Base-by-base conservation (phyloP, 2,329 filamentous ascomycete genomes). In the Periconia digitata region DNA sequence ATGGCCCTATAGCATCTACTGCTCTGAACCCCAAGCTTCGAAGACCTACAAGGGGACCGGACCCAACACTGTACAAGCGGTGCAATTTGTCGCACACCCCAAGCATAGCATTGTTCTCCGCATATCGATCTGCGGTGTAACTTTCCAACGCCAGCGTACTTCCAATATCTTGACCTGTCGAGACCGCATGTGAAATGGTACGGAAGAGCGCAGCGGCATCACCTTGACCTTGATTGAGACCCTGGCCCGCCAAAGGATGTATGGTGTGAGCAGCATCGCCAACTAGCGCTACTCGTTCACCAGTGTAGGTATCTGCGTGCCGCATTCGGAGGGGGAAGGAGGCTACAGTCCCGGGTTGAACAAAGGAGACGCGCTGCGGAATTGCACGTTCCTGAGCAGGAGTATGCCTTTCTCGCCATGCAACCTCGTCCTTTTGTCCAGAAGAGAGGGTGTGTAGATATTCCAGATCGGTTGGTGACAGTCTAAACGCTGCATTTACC, bases 231-330 rank as follows among this genome's bases (percentile, higher is more conserved):
- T 95, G 88, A 66, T 99, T 99, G 13, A 99, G 79, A 1, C 94
- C 94, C 72, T 97, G 94, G 1, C 94, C 94, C 1, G 90, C 94
- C 3, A 99, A 85, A 0, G 94, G 94, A 70, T 99, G 94, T 56
- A 96, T 85, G 1, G 92, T 95, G 70, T 99, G 94, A 7, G 94
- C 94, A 1, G 94, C 94, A 58, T 99, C 94, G 51, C 94, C 94
- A 29, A 99, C 84, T 1, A 99, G 82, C 1, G 92, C 94, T 8
- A 96, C 79, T n/a, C 94, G 86, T 63, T 96, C 90, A 34, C 85
- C 88, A 36, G 89, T 88, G 67, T 99, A 99, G 1, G 89, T 90
- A 64, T 95, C 89, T n/a, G 92, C 92, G 69, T 99, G 94, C 22
- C 92, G 86, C 76, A 97, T 80, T 65, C 87, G 89, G 16, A 99